These are phyloP conservation scores for Aspergillus novoparasiticus DNA, from an alignment of 2,329 filamentous ascomycete species.

Conservation along the genomic window DNA sequence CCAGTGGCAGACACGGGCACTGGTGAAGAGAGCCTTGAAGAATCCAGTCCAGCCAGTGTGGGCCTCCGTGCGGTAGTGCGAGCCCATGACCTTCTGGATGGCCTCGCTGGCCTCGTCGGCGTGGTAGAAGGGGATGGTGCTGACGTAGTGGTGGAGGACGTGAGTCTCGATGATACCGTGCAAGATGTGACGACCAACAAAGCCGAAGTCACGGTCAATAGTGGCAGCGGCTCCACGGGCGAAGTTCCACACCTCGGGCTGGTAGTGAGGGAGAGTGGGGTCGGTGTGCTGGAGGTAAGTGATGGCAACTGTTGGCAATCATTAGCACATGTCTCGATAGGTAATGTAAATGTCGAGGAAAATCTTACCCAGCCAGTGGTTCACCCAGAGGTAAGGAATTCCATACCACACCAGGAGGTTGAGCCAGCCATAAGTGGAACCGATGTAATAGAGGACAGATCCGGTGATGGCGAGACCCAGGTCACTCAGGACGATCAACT, in stretches of 20 bases:
- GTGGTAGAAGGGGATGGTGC: slow-evolving; percentile 94
- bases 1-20: slow-evolving; percentile 89
- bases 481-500: slow-evolving; percentile 84
- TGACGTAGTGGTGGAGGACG: slow-evolving; percentile 96
- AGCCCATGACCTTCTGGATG: slow-evolving; percentile 93
- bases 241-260: slow-evolving; percentile 83
- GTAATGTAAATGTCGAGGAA: background rate
- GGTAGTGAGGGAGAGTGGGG: slow-evolving; percentile 90
- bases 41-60: slow-evolving; percentile 79
- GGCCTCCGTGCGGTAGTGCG: slow-evolving; percentile 86
- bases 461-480: slow-evolving; percentile 70
- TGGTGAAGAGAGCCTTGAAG: slow-evolving; percentile 78
- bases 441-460: slow-evolving; percentile 66
- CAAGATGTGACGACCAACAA: slow-evolving; percentile 85
- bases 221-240: slow-evolving; percentile 91
- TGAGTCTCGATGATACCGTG: slow-evolving; percentile 98
- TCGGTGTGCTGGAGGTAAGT: slow-evolving; percentile 98
- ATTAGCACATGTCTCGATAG: slow-evolving; percentile 16
- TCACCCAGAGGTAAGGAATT: slow-evolving; percentile 93
- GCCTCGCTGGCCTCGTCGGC: slow-evolving; percentile 92
- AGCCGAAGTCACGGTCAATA: slow-evolving; percentile 96
- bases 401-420: slow-evolving; percentile 96
- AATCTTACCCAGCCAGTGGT: slow-evolving; percentile 94
- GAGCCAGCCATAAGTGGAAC: slow-evolving; percentile 75
- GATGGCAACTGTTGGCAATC: slow-evolving; percentile 71